Evolutionary conservation across 2,329 filamentous ascomycete genomes (phyloP).

Genomic region (Aaosphaeria pasadenensis): DNA sequence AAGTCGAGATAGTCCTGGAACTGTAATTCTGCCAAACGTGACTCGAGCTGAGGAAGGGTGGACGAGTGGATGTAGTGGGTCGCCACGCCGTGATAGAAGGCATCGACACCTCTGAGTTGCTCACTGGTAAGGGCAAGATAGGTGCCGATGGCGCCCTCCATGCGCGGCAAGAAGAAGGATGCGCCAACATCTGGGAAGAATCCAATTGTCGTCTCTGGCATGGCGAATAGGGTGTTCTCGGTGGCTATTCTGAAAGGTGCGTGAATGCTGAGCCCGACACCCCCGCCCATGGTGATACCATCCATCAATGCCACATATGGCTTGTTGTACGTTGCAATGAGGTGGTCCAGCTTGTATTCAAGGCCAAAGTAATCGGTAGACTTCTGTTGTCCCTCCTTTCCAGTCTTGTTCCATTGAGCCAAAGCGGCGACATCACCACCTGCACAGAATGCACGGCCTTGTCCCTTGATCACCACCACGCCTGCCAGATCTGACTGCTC

Average conservation of each 20-base stretch:
- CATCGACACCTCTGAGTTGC: conserved; percentile 75
- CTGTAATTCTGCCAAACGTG: conserved; percentile 80
- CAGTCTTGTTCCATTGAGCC: conserved; percentile 68
- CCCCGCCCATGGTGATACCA: conserved; percentile 97
- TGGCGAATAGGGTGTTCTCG: conserved; percentile 91
- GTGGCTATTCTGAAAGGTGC: conserved; percentile 96
- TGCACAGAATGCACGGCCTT: conserved; percentile 84
- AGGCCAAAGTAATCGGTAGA: conserved; percentile 86
- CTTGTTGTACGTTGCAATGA: conserved; percentile 90
- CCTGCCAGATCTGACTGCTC: conserved; percentile 92
- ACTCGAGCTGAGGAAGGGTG: conserved; percentile 74
- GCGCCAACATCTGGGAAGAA: conserved; percentile 98
- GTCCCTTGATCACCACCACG: conserved; percentile 86
- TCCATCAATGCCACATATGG: conserved; percentile 96
- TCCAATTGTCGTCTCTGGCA: conserved; percentile 97
- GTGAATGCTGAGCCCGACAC: conserved; percentile 90
- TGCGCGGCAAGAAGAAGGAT: conserved; percentile 89
- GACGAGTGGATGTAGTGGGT: conserved; percentile 97
- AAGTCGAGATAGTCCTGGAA: conserved; percentile 75
- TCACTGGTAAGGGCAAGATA: conserved; percentile 93
- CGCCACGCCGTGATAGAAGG: conserved; percentile 86
- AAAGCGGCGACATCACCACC: conserved; percentile 86
- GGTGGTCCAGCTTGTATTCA: conserved; percentile 94
- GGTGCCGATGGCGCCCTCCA: conserved; percentile 82
- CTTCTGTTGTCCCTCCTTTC: conserved; percentile 66